phyloP scores from a whole-genome alignment of 345 rosid genomes.

The Crucihimalaya himalaica region DNA sequence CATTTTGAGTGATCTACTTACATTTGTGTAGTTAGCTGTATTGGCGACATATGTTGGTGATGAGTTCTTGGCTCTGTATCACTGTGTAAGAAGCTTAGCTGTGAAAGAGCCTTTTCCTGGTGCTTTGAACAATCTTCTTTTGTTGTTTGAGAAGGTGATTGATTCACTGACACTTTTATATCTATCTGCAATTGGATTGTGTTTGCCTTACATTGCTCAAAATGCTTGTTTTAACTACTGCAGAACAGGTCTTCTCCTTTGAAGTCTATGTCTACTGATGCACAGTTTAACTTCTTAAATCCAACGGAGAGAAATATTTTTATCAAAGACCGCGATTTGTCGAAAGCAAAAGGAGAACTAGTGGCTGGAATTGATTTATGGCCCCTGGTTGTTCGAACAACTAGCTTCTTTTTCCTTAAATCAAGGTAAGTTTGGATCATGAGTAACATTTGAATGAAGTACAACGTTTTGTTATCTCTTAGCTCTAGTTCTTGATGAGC shows the following conservation, averaged over 20 bases:
- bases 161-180: background rate
- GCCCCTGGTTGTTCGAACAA: constrained; percentile 63
- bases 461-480: background rate
- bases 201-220: constrained; percentile 14
- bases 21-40: constrained; percentile 68
- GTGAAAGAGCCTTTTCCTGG: constrained; percentile 94
- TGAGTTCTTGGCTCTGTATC: constrained; percentile 87
- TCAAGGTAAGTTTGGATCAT: constrained; percentile 55
- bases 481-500: background rate
- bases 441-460: background rate
- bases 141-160: constrained; percentile 81
- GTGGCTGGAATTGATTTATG: constrained; percentile 48
- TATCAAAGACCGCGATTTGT: constrained; percentile 11
- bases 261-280: constrained; percentile 45
- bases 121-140: constrained; percentile 74
- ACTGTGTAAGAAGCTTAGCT: constrained; percentile 90
- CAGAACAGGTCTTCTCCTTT: constrained; percentile 73
- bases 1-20: background rate
- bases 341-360: constrained; percentile 39
- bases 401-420: constrained; percentile 69
- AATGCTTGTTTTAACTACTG: constrained; percentile 44
- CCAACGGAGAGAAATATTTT: constrained; percentile 52
- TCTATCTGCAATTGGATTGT: background rate
- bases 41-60: constrained; percentile 88
- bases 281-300: constrained; percentile 57